phyloP scores from a whole-genome alignment of 495 filamentous ascomycete genomes.

The Hypoxylon intermedium region DNA sequence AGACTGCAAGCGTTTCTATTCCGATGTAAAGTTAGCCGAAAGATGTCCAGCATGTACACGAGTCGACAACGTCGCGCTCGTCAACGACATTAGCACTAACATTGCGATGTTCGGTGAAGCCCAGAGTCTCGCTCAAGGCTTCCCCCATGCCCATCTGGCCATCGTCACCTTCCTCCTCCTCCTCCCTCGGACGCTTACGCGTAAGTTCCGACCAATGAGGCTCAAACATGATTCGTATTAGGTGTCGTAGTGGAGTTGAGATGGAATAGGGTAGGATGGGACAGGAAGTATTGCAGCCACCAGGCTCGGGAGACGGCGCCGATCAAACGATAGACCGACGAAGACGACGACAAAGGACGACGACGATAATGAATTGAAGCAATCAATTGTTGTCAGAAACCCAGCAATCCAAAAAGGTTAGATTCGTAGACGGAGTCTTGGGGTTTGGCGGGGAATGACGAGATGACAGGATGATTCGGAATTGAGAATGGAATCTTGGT shows the following conservation, averaged over 20 bases:
- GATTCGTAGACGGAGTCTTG: no score
- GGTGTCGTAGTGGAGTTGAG: neutral
- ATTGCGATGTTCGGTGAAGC: constrained; percentile 58
- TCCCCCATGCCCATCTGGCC: constrained; percentile 14
- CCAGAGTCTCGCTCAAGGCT: constrained; percentile 37
- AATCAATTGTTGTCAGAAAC: no score
- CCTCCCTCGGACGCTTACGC: constrained; percentile 36
- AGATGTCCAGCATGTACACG: neutral
- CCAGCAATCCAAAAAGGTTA: no score
- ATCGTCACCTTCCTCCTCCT: constrained; percentile 31
- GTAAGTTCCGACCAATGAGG: constrained; percentile 34
- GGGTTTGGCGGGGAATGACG: constrained; percentile 18
- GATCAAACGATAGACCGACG: neutral
- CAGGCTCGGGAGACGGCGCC: neutral
- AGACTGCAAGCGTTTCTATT: constrained; percentile 57
- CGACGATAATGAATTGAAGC: neutral
- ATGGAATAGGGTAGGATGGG: no score
- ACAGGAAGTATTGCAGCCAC: no score
- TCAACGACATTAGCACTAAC: constrained; percentile 40
- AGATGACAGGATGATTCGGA: no score
- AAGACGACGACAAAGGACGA: neutral
- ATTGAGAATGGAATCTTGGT: constrained; percentile 24
- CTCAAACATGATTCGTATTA: constrained; percentile 29
- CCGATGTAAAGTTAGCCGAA: constrained; percentile 5
- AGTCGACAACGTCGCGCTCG: neutral